Conservation (phyloP, 2,329 filamentous ascomycete species). For the Diplodia mutila region DNA sequence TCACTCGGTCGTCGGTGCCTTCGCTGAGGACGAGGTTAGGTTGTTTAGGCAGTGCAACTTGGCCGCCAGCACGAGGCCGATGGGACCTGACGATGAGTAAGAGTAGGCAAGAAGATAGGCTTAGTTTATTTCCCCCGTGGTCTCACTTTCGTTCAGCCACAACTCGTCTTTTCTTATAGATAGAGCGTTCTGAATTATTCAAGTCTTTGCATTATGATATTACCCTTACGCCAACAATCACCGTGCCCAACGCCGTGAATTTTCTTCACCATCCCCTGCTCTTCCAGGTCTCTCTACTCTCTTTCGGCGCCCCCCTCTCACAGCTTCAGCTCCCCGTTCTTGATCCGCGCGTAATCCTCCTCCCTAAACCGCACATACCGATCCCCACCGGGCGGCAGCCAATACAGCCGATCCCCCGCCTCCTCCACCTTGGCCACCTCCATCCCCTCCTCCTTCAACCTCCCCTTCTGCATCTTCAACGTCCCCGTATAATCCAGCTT, state of each 20-base stretch:
- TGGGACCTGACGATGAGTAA: slow-evolving; percentile 13
- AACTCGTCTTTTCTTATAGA: background rate
- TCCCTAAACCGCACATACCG: slow-evolving; percentile 45
- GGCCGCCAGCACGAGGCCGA: slow-evolving; percentile 57
- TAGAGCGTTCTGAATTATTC: background rate
- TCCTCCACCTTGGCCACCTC: slow-evolving; percentile 46
- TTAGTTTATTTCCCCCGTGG: too few relatives aligned
- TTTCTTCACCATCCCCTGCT: background rate
- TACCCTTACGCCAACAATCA: background rate
- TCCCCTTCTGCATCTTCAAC: slow-evolving; percentile 51
- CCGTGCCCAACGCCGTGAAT: background rate
- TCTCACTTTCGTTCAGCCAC: background rate
- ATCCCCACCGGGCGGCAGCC: slow-evolving; percentile 42
- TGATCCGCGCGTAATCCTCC: slow-evolving; percentile 43
- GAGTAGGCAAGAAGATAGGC: background rate
- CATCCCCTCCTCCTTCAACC: slow-evolving; percentile 49
- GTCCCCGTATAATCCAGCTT: slow-evolving; percentile 51
- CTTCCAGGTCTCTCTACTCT: background rate
- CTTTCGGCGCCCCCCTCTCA: background rate
- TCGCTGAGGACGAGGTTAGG: slow-evolving; percentile 72
- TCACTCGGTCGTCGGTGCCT: slow-evolving; percentile 76
- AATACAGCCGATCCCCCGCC: slow-evolving; percentile 44
- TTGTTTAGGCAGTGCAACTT: slow-evolving; percentile 80
- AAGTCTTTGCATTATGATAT: background rate
- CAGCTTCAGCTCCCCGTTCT: slow-evolving; percentile 35